Base-by-base conservation (phyloP, 257 asterid genomes). In the Nyctanthes arbortristis region DNA sequence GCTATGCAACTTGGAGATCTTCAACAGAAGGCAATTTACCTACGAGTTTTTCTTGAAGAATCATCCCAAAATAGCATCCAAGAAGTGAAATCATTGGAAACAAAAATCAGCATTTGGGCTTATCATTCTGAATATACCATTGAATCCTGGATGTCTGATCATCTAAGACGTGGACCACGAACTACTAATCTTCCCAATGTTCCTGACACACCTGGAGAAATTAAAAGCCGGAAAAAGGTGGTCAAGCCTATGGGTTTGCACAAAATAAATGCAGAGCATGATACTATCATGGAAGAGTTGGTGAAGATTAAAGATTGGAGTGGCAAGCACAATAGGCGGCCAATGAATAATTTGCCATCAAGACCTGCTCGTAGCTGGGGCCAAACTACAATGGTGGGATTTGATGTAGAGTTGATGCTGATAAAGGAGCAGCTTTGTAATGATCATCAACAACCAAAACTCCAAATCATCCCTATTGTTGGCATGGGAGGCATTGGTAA, bases 1-100 rank as follows among this genome's bases (percentile, higher is more conserved):
- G 3, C 4, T 1, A 9, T 0, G 0, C 13, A 5, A 37, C n/a
- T n/a, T n/a, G n/a, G n/a, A n/a, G n/a, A n/a, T n/a, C n/a, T n/a
- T 37, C n/a, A 37, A 37, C 2, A 0, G 0, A 0, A 2, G 3
- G 1, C 2, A 12, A 37, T 37, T 37, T 2, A 0, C n/a, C 3
- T 10, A 36, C 16, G 4, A n/a, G n/a, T n/a, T 2, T 36, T 36
- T 11, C 45, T 36, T 11, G 4, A 1, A 36, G 12, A 11, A 1
- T 10, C 45, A 11, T 36, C 45, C 14, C 45, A 36, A 36, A 10
- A 10, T 36, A 1, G 16, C 45, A 37, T 14, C n/a, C 1, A 37
- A 37, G 16, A 36, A 36, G 45, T 37, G 16, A 37, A 37, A 12
- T 12, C 16, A 1, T 37, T 11, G 45, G 45, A 37, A 37, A 37